Conservation (phyloP, 352 stramenopile species). For the Poterioochromonas sp. region DNA sequence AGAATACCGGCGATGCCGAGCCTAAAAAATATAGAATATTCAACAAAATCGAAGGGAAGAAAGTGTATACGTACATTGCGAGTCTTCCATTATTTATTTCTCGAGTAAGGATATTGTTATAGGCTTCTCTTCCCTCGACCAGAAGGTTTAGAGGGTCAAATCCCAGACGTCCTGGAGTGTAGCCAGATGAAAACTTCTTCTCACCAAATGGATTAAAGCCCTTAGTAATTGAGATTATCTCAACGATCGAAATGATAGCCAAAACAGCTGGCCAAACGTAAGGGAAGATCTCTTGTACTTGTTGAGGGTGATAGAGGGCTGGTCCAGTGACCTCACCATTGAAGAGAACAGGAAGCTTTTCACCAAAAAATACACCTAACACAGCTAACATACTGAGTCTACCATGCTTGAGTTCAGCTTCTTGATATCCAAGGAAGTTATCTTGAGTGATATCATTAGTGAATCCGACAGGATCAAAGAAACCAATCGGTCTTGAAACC, state of each 20-base stretch:
- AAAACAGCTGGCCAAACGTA: neutral
- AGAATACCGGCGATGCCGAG: slow-evolving; percentile 35
- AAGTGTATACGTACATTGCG: too few species aligned
- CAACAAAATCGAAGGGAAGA: too few species aligned
- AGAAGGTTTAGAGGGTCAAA: neutral
- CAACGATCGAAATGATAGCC: neutral
- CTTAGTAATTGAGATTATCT: neutral
- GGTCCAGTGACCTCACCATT: neutral
- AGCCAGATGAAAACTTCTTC: neutral
- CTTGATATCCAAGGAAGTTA: neutral
- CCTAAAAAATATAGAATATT: too few species aligned
- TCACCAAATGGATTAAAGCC: neutral
- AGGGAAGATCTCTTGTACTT: neutral
- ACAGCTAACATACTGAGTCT: neutral
- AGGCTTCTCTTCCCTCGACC: neutral
- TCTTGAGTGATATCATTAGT: neutral
- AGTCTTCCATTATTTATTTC: slow-evolving; percentile 42
- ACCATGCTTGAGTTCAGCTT: slow-evolving; percentile 7
- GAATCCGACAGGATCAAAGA: slow-evolving; percentile 11
- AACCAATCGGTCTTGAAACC: neutral
- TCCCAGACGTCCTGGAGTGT: neutral
- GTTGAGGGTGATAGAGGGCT: neutral
- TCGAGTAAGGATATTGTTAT: slow-evolving; percentile 32
- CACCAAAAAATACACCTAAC: neutral
- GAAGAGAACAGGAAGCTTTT: neutral